Conservation (phyloP, 2,329 filamentous ascomycete species). For the Blastomyces emzantsi region DNA sequence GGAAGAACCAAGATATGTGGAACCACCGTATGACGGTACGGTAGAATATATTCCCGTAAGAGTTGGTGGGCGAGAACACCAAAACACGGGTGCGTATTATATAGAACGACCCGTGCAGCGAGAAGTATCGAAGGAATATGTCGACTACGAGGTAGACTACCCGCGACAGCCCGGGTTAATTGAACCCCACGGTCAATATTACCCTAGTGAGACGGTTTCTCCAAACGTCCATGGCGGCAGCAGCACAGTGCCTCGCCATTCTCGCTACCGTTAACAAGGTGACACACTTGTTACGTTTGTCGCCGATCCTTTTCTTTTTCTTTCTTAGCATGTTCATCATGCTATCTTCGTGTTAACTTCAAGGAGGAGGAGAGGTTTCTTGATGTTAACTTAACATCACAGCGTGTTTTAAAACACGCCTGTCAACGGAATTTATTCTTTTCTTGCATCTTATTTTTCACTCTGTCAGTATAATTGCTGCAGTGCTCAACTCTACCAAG, state of each 20-base stretch:
- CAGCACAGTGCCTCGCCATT: slow-evolving; percentile 11
- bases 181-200: slow-evolving; percentile 17
- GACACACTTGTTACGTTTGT: background rate
- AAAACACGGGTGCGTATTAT: slow-evolving; percentile 19
- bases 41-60: slow-evolving; percentile 24
- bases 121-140: slow-evolving; percentile 17
- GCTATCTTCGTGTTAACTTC: slow-evolving; percentile 6
- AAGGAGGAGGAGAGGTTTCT: background rate
- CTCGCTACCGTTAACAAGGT: slow-evolving; percentile 16
- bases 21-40: slow-evolving; percentile 17
- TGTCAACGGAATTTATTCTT: background rate
- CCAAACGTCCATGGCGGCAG: slow-evolving; percentile 10
- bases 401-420: slow-evolving; percentile 7
- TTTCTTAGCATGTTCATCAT: slow-evolving; percentile 6
- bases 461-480: slow-evolving; percentile 9
- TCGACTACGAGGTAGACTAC: slow-evolving; percentile 19
- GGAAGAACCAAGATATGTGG: slow-evolving; percentile 18
- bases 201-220: slow-evolving; percentile 11
- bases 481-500: background rate
- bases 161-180: slow-evolving; percentile 15
- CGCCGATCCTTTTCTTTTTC: background rate
- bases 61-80: slow-evolving; percentile 16
- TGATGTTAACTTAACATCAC: slow-evolving; percentile 8
- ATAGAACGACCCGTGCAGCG: slow-evolving; percentile 20
- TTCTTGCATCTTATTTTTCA: no score